Percentiles rank a stretch among this genome's conserved stretches.
phyloP scores from a whole-genome alignment of 805 yeast genomes.

The Jamesozyma spencerorum region DNA sequence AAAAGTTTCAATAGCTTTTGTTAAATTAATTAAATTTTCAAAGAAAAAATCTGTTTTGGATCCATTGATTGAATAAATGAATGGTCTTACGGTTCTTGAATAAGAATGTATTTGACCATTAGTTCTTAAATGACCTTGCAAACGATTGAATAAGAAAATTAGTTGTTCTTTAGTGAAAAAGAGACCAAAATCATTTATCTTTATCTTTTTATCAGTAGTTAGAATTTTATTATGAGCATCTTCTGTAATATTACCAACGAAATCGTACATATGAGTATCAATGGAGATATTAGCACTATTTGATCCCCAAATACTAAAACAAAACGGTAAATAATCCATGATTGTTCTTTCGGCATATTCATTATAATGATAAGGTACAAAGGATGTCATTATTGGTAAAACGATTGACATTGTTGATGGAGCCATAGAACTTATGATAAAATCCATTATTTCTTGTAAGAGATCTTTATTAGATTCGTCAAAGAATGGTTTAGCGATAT shows the following conservation, averaged over 20 bases:
- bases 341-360: constrained; percentile 35
- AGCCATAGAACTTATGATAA: constrained; percentile 43
- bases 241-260: constrained; percentile 53
- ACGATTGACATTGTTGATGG: constrained; percentile 44
- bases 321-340: constrained; percentile 50
- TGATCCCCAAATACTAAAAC: constrained; percentile 67
- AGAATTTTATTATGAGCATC: constrained; percentile 31
- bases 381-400: constrained; percentile 44
- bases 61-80: constrained; percentile 53
- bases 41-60: constrained; percentile 38
- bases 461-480: constrained; percentile 29
- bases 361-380: constrained; percentile 39
- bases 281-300: constrained; percentile 39
- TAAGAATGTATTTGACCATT: constrained; percentile 35
- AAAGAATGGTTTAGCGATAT: constrained; percentile 48
- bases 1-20: constrained; percentile 66
- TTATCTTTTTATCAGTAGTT: constrained; percentile 18
- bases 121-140: constrained; percentile 34
- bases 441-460: constrained; percentile 42
- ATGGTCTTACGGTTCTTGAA: constrained; percentile 40
- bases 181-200: constrained; percentile 51
- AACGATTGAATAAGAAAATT: constrained; percentile 46
- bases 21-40: constrained; percentile 42
- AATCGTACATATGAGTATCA: constrained; percentile 57
- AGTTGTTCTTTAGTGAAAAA: constrained; percentile 58